A percentile compares a stretch with the other conserved stretches of the same genome.
These are phyloP conservation scores for Phytophthora uliginosa DNA, from an alignment of 352 stramenopile species.

Conservation along the genomic window DNA sequence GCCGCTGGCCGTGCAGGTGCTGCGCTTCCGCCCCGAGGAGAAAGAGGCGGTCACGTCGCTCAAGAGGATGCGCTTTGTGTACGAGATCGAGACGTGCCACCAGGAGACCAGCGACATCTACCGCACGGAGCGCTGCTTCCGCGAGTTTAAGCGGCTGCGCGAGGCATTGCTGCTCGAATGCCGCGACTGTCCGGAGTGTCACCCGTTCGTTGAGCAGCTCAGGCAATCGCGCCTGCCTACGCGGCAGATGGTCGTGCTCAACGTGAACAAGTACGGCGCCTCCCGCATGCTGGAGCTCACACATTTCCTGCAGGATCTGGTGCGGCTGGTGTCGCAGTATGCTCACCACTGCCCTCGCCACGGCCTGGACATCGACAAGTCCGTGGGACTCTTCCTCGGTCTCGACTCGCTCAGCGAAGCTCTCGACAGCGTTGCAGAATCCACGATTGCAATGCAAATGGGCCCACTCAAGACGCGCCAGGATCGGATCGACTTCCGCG, in stretches of 20 bases:
- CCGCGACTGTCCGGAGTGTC: slow-evolving; percentile 58
- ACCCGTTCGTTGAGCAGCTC: slow-evolving; percentile 59
- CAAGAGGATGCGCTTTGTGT: slow-evolving; percentile 79
- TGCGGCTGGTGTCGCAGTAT: slow-evolving; percentile 49
- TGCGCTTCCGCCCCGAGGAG: slow-evolving; percentile 66
- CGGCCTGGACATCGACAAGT: slow-evolving; percentile 72
- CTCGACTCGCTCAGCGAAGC: slow-evolving; percentile 55
- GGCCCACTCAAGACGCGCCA: slow-evolving; percentile 64
- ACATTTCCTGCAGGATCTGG: slow-evolving; percentile 69
- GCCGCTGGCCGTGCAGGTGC: slow-evolving; percentile 62
- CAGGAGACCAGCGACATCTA: slow-evolving; percentile 68
- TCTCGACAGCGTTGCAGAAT: slow-evolving; percentile 46
- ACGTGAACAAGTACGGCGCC: slow-evolving; percentile 68
- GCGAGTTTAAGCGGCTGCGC: slow-evolving; percentile 77
- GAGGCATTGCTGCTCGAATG: slow-evolving; percentile 70
- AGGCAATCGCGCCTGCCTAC: slow-evolving; percentile 59
- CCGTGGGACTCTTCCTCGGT: slow-evolving; percentile 68
- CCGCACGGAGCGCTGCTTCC: slow-evolving; percentile 62
- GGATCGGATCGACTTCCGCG: slow-evolving; percentile 77
- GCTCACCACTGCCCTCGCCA: slow-evolving; percentile 57
- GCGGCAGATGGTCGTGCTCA: slow-evolving; percentile 63
- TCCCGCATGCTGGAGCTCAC: slow-evolving; percentile 70
- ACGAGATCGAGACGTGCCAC: slow-evolving; percentile 81
- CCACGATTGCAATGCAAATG: slow-evolving; percentile 41
- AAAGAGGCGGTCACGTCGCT: slow-evolving; percentile 54